Evolutionary conservation across 2,329 filamentous ascomycete species (phyloP), one percentile per base, ranked within the genome.

Genomic region (Rhexocercosporidium sp.): DNA sequence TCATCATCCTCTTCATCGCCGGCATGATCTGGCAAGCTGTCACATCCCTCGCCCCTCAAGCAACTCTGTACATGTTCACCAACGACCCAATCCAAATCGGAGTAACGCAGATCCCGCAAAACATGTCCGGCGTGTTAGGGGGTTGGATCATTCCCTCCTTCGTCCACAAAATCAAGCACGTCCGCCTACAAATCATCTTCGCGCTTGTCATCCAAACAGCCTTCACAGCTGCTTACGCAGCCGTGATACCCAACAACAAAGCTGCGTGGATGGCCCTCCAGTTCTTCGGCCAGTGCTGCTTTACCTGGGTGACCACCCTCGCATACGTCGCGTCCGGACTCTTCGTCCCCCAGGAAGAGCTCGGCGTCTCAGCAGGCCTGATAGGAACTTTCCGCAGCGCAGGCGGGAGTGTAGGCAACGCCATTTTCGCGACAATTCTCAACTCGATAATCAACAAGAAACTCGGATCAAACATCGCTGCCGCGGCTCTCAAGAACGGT

Each of bases 401-500:
- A 11, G 77, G 77, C 27, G 77, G 76, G 18, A 75, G 76, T 9
- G 74, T 79, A 18, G 78, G 77, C 22, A 78, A 76, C 44, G 77
- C 78, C 27, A 73, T 79, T 61, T 79, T 78, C 72, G 73, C 73
- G 18, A 76, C 76, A 8, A 76, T 79, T 62, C 64, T 76, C 54
- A 78, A 70, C 39, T 73, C 71, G n/a, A 71, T 74, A 18, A 69
- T 75, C 37, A 74, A 75, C 66, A 70, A 69, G 27, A 66, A 76
- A 46, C 72, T 79, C 1, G 74, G 68, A 2, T 62, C 68, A 4
- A 72, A 74, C 7, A 73, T 80, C 41, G 70, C 72, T 7, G 57
- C 49, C 5, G 75, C 76, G 0, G 78, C 78, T 25, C 37, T 77
- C 8, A 54, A 59, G 5, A 71, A 70, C 3, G 77, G 77, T 1